Evolutionary conservation across 2,329 filamentous ascomycete species (phyloP).

Genomic region (Dothideomycetidae sp.): DNA sequence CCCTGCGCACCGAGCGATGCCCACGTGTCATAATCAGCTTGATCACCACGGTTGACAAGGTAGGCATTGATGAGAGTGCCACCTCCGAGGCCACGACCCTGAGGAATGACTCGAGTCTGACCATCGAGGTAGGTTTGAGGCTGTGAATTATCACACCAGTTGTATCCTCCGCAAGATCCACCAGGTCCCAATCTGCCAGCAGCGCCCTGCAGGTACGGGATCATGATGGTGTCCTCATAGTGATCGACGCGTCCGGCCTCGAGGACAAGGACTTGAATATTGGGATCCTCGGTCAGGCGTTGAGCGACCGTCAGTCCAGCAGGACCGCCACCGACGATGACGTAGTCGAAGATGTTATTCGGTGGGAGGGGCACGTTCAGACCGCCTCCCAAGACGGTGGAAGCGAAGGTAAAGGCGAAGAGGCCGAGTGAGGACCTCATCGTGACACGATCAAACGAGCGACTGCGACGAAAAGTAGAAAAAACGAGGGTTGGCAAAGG

Average conservation of each 20-base stretch:
- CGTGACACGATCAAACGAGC: constrained; percentile 1
- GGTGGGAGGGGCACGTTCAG: constrained; percentile 11
- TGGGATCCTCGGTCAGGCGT: constrained; percentile 18
- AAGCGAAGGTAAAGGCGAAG: constrained; percentile 3
- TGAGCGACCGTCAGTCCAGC: constrained; percentile 20
- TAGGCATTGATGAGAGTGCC: constrained; percentile 22
- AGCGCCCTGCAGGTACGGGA: constrained; percentile 12
- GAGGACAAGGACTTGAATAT: constrained; percentile 19
- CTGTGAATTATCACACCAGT: constrained; percentile 14
- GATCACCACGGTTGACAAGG: constrained; percentile 27
- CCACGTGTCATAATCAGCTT: constrained; percentile 43
- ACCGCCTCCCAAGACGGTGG: constrained; percentile 8
- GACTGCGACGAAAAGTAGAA: neutral
- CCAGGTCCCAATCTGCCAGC: constrained; percentile 10
- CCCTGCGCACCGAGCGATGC: constrained; percentile 41
- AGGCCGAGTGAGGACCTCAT: constrained; percentile 6
- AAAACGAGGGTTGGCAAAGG: no score
- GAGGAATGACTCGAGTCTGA: constrained; percentile 14
- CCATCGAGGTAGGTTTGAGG: constrained; percentile 18
- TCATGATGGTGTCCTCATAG: constrained; percentile 14
- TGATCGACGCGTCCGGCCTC: constrained; percentile 19
- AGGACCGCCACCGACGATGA: constrained; percentile 19
- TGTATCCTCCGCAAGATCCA: constrained; percentile 11
- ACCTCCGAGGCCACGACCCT: constrained; percentile 22
- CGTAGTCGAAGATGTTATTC: constrained; percentile 15